Percentiles rank a stretch among this genome's conserved stretches.
phyloP scores from a whole-genome alignment of 257 asterid genomes.

The Solanum gracilifrons region DNA sequence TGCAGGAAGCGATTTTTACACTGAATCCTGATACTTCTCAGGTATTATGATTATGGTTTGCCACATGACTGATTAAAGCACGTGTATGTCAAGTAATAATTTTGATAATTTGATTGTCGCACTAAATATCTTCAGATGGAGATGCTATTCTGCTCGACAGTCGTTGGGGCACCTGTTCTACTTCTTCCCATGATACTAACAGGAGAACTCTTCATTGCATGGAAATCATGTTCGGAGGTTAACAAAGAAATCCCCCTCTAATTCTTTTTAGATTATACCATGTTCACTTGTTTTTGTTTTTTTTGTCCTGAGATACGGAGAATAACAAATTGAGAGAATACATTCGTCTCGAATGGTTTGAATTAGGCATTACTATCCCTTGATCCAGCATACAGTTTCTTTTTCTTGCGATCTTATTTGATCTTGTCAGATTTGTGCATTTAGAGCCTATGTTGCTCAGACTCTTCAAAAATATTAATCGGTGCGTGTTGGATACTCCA shows the following conservation, averaged over 20 bases:
- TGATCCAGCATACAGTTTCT: neutral
- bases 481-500: no score
- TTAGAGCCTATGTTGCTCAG: neutral
- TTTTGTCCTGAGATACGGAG: neutral
- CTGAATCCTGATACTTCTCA: slow-evolving; percentile 82
- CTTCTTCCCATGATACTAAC: slow-evolving; percentile 67
- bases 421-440: neutral
- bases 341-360: neutral
- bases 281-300: neutral
- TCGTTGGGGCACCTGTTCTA: slow-evolving; percentile 72
- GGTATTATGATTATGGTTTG: slow-evolving; percentile 24
- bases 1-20: slow-evolving; percentile 87
- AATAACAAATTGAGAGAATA: neutral
- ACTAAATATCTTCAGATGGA: slow-evolving; percentile 47
- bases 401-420: neutral
- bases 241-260: neutral
- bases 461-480: no score
- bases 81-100: neutral
- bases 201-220: slow-evolving; percentile 64
- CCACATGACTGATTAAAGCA: neutral
- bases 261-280: neutral
- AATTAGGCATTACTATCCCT: neutral
- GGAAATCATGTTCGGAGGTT: slow-evolving; percentile 76
- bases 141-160: slow-evolving; percentile 84
- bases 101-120: neutral